Evolutionary conservation across 169 alveolate genomes (phyloP).

Genomic region (Plasmodium relictum): DNA sequence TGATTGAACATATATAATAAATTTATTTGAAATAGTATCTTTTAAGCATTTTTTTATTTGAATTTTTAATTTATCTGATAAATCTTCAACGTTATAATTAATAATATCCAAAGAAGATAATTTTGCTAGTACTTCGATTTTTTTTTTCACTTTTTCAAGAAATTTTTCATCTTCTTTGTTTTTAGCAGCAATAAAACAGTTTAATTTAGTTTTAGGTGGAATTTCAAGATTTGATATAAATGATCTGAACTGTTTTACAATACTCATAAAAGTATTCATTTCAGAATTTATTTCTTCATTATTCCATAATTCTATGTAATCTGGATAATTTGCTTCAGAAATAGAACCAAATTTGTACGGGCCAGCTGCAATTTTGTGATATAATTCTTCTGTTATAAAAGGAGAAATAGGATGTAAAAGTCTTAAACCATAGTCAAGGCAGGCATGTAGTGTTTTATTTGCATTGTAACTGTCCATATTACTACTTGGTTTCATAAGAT

Average conservation of each 20-base stretch:
- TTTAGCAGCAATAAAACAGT: conserved; percentile 82
- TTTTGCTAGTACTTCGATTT: conserved; percentile 75
- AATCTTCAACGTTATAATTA: conserved; percentile 71
- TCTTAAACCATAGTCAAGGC: conserved; percentile 90
- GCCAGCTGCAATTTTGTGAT: conserved; percentile 92
- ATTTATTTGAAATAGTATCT: conserved; percentile 77
- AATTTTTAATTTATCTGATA: conserved; percentile 30
- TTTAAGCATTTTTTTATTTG: conserved; percentile 54
- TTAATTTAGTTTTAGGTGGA: conserved; percentile 81
- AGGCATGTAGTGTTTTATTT: conserved; percentile 81
- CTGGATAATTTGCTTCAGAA: conserved; percentile 81
- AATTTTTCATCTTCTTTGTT: conserved; percentile 66
- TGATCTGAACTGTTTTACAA: conserved; percentile 84
- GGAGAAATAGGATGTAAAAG: conserved; percentile 99
- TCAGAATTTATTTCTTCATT: conserved; percentile 64
- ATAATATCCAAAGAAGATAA: conserved; percentile 38
- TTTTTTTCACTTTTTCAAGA: conserved; percentile 77
- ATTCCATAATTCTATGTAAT: conserved; percentile 47
- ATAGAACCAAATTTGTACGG: conserved; percentile 79
- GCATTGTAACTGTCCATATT: conserved; percentile 61
- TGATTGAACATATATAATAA: conserved; percentile 81
- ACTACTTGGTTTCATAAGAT: conserved; percentile 11
- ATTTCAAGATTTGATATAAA: conserved; percentile 85
- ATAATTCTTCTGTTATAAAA: conserved; percentile 97
- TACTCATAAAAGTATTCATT: conserved; percentile 78